phyloP scores from a whole-genome alignment of 2,329 filamentous ascomycete genomes.

The Aspergillus alliaceus region DNA sequence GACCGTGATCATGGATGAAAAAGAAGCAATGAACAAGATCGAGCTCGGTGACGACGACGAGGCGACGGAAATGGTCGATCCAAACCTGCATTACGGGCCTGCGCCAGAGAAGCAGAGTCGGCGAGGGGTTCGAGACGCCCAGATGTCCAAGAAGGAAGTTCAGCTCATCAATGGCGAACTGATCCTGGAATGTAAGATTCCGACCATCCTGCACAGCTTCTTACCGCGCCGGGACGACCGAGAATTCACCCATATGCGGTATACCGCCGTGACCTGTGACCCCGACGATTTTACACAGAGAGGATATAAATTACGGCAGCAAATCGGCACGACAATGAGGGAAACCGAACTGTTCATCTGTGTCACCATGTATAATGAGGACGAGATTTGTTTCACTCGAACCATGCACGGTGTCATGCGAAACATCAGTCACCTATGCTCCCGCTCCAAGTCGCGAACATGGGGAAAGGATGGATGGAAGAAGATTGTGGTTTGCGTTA shows the following conservation, averaged over 20 bases:
- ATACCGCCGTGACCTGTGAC: constrained; percentile 97
- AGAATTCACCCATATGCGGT: constrained; percentile 98
- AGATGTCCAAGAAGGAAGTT: constrained; percentile 92
- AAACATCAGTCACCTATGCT: constrained; percentile 96
- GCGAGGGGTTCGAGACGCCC: constrained; percentile 79
- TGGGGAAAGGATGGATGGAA: constrained; percentile 99
- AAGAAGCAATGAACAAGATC: constrained; percentile 42
- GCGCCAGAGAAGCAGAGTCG: constrained; percentile 85
- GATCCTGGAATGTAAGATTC: constrained; percentile 97
- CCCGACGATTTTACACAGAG: constrained; percentile 87
- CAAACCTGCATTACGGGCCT: constrained; percentile 73
- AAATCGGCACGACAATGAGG: constrained; percentile 76
- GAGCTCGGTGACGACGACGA: constrained; percentile 47
- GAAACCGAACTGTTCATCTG: constrained; percentile 97
- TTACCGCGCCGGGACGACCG: constrained; percentile 87
- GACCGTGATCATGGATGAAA: constrained; percentile 57
- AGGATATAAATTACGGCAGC: constrained; percentile 91
- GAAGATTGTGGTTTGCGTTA: constrained; percentile 97
- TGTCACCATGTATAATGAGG: constrained; percentile 98
- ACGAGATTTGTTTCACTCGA: constrained; percentile 92
- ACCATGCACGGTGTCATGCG: constrained; percentile 99
- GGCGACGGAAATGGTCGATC: constrained; percentile 57
- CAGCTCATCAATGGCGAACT: constrained; percentile 96
- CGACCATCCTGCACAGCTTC: constrained; percentile 96
- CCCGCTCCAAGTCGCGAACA: constrained; percentile 83